These are phyloP conservation scores for Retiboletus fuscus DNA, from an alignment of 1,284 basidiomycete genomes.

Conservation along the genomic window DNA sequence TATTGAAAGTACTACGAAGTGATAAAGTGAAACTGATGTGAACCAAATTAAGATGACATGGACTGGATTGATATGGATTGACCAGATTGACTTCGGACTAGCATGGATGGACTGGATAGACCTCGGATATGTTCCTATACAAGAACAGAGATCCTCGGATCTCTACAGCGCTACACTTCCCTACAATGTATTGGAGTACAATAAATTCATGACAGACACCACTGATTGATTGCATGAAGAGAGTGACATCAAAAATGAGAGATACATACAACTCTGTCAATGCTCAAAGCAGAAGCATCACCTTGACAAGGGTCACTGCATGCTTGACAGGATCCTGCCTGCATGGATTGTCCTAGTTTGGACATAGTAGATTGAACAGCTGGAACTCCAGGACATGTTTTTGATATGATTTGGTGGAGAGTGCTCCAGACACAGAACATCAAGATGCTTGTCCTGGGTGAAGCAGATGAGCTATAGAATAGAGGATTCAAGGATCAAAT, in stretches of 20 bases:
- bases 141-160: too few relatives aligned
- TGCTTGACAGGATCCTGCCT: constrained; percentile 70
- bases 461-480: constrained; percentile 97
- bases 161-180: constrained; percentile 96
- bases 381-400: constrained; percentile 97
- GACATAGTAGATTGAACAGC: too few relatives aligned
- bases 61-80: too few relatives aligned
- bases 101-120: too few relatives aligned
- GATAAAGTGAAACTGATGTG: too few relatives aligned
- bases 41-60: too few relatives aligned
- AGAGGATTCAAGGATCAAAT: constrained; percentile 99
- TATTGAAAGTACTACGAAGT: too few relatives aligned
- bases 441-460: constrained; percentile 99
- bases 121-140: too few relatives aligned
- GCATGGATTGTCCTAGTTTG: constrained; percentile 79
- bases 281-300: constrained; percentile 84
- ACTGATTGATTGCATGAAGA: background rate
- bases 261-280: constrained; percentile 79
- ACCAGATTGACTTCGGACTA: too few relatives aligned
- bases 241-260: background rate
- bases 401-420: constrained; percentile 98
- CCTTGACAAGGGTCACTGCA: constrained; percentile 86
- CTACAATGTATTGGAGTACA: constrained; percentile 97
- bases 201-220: constrained; percentile 99
- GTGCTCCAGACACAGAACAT: constrained; percentile 96